A percentile compares a stretch with the other conserved stretches of the same genome.
Evolutionary conservation across 176 grass and related monocot species (phyloP).

Genomic region (Oryza longistaminata): DNA sequence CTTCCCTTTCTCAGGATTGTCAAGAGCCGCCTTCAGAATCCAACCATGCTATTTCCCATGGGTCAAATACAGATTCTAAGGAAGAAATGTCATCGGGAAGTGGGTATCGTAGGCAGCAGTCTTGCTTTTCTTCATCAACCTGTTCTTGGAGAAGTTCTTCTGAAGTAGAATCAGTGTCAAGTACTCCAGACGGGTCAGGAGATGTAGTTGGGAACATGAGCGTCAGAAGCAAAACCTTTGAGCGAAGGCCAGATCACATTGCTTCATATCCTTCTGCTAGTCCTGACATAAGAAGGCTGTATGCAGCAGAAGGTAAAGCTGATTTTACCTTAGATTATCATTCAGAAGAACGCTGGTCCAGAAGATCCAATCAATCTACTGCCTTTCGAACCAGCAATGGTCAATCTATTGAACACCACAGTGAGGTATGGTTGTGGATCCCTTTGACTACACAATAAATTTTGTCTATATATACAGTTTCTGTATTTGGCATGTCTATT

Average conservation of each 20-base stretch:
- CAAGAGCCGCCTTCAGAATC: neutral
- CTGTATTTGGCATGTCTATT: neutral
- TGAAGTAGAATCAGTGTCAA: slow-evolving; percentile 28
- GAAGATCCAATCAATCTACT: slow-evolving; percentile 25
- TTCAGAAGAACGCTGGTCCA: slow-evolving; percentile 9
- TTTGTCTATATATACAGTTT: neutral
- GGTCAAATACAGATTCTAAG: slow-evolving; percentile 34
- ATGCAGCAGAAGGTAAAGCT: slow-evolving; percentile 25
- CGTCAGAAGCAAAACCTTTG: slow-evolving; percentile 11
- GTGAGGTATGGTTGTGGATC: slow-evolving; percentile 29
- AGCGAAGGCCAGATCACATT: slow-evolving; percentile 24
- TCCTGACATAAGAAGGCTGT: slow-evolving; percentile 25
- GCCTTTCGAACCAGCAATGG: slow-evolving; percentile 16
- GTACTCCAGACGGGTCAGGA: slow-evolving; percentile 15
- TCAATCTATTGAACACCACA: neutral
- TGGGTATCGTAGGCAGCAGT: slow-evolving; percentile 31
- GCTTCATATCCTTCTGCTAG: slow-evolving; percentile 16
- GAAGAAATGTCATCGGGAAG: slow-evolving; percentile 34
- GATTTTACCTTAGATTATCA: slow-evolving; percentile 30
- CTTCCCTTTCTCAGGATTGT: slow-evolving; percentile 38
- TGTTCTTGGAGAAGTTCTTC: slow-evolving; percentile 29
- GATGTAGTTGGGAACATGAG: slow-evolving; percentile 25
- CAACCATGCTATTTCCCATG: slow-evolving; percentile 30
- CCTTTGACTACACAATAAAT: slow-evolving; percentile 6
- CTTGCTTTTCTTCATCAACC: slow-evolving; percentile 28